phyloP scores from a whole-genome alignment of 2,329 filamentous ascomycete genomes.

The Myriosclerotinia duriaeana region DNA sequence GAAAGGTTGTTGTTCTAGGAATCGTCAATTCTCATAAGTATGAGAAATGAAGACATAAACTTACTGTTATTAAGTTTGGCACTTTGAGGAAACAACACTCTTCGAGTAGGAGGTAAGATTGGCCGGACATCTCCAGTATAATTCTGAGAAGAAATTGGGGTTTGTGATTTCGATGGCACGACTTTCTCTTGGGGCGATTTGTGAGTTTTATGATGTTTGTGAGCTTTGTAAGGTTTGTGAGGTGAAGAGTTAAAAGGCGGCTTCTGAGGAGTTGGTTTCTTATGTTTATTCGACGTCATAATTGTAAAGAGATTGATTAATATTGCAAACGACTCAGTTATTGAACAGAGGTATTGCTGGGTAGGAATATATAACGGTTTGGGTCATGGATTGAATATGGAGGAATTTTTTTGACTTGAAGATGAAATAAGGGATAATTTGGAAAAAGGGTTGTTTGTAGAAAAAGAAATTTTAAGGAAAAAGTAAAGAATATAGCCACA shows the following conservation, averaged over 20 bases:
- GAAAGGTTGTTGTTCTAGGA: not conserved
- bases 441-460: no score
- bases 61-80: not conserved
- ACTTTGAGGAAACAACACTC: not conserved
- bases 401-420: not conserved
- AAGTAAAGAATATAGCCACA: no score
- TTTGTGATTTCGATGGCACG: not conserved
- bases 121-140: no score
- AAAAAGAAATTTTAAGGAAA: no score
- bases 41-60: not conserved
- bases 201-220: not conserved
- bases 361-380: not conserved
- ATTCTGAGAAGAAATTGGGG: not conserved
- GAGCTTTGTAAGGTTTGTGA: not conserved
- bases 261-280: not conserved
- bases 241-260: not conserved
- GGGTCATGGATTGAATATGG: not conserved
- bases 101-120: conserved; percentile 4
- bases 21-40: not conserved
- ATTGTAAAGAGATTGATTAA: not conserved
- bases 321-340: not conserved
- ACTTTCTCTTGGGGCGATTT: not conserved
- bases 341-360: not conserved
- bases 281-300: conserved; percentile 5
- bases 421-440: no score